These are phyloP conservation scores for Annulohypoxylon truncatum DNA, from an alignment of 2,329 filamentous ascomycete species.

Conservation along the genomic window DNA sequence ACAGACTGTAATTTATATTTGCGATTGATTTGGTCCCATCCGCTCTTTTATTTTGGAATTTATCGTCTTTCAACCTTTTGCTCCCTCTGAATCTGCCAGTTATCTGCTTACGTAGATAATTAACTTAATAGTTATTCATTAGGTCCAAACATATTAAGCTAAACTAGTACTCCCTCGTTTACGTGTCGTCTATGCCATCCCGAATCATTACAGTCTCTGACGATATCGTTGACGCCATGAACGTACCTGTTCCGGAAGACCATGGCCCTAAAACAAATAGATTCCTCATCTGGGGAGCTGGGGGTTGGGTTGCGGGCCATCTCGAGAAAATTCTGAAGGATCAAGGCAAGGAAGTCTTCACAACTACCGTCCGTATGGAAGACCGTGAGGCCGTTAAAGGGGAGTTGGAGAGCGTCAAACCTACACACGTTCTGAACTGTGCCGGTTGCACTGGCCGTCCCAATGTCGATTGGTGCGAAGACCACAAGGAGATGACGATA, in stretches of 20 bases:
- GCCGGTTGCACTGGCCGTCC: slow-evolving; percentile 74
- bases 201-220: background rate
- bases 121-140: background rate
- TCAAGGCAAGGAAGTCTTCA: slow-evolving; percentile 70
- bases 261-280: slow-evolving; percentile 49
- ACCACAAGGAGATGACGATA: slow-evolving; percentile 74
- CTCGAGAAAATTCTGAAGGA: slow-evolving; percentile 67
- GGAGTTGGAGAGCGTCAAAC: slow-evolving; percentile 68
- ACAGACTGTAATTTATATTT: slow-evolving; percentile 5
- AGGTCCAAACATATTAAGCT: background rate
- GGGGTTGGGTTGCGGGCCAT: slow-evolving; percentile 72
- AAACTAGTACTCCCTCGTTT: background rate
- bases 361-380: slow-evolving; percentile 74
- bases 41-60: slow-evolving; percentile 2
- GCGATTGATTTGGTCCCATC: background rate
- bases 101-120: background rate
- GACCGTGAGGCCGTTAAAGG: slow-evolving; percentile 66
- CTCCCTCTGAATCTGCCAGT: background rate
- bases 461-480: slow-evolving; percentile 79
- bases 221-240: slow-evolving; percentile 8
- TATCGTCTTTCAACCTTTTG: background rate
- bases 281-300: slow-evolving; percentile 74
- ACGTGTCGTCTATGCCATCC: slow-evolving; percentile 4
- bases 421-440: slow-evolving; percentile 74
- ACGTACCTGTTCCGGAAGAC: slow-evolving; percentile 44